Base-by-base conservation (phyloP, 495 filamentous ascomycete species). In the Podospora tetraspora region DNA sequence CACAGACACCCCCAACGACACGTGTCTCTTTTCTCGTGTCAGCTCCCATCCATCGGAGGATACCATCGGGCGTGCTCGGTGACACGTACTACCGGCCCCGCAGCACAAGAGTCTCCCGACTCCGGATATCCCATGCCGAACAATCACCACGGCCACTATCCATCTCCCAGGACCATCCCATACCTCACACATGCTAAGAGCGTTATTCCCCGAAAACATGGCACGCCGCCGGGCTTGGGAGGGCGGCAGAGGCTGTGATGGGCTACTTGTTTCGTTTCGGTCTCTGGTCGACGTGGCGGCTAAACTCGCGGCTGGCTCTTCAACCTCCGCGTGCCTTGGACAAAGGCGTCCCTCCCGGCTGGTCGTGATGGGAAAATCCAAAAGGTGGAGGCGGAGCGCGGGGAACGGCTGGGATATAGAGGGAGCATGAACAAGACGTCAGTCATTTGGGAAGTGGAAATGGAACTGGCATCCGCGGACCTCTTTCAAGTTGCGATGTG, bases 261-360 rank as follows among this genome's bases (percentile, higher is more conserved):
- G 43, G 43, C 43, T n/a, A 52, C 43, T 9, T 52, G 43, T 52
- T 52, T 52, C 43, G 43, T 52, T 52, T 52, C n/a, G 43, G 43
- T 8, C 43, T 34, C 43, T 52, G 43, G 43, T 7, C 43, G 43
- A 52, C 27, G 65, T 66, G n/a, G 65, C 65, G 65, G 65, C 65
- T 66, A 66, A 66, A 66, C 65, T 66, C 57, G 21, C 57, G 65
- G 65, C 65, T 66, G 65, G 27, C 57, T 22, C 25, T 52, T 52
- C 57, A 61, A 66, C 65, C 65, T 66, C 65, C 65, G 65, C 65
- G 60, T 66, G 19, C 43, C 43, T 66, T 66, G 57, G 29, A 52
- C 43, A 52, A 52, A 52, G 57, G 58, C 13, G 29, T 59, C 8
- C 27, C 37, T 23, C 57, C 57, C 57, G 57, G 29, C 27, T 43